Conservation (phyloP, 345 rosid species). For the Citrus australasica region DNA sequence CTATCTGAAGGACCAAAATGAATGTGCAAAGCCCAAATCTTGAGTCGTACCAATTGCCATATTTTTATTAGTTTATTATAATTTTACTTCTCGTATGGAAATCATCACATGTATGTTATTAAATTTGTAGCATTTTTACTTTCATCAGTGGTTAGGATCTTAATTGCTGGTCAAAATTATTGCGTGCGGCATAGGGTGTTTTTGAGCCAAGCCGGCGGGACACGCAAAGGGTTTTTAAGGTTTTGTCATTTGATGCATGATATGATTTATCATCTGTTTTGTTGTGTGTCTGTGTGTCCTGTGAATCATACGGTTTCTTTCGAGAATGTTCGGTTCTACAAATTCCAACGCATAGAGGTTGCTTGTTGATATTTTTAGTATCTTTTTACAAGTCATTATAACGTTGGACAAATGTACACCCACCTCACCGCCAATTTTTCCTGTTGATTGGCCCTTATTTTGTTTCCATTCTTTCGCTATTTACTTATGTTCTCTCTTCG, state of each 20-base stretch:
- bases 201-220: not conserved
- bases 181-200: not conserved
- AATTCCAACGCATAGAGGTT: not conserved
- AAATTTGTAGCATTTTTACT: no score
- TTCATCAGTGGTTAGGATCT: no score
- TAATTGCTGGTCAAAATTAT: not conserved
- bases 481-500: not conserved
- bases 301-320: not conserved
- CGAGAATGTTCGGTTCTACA: not conserved
- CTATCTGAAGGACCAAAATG: not conserved
- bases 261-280: no score
- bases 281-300: not conserved
- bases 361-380: not conserved
- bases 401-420: constrained; percentile 1
- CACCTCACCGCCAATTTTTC: not conserved
- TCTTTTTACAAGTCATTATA: not conserved
- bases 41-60: not conserved
- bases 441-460: not conserved
- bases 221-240: not conserved
- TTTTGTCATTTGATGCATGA: not conserved
- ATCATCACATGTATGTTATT: no score
- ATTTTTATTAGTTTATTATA: no score
- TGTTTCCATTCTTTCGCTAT: not conserved
- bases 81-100: no score
- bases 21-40: not conserved